Evolutionary conservation across 352 stramenopile genomes (phyloP), one percentile per base, ranked within the genome.

Genomic region (Pythium angustatum): DNA sequence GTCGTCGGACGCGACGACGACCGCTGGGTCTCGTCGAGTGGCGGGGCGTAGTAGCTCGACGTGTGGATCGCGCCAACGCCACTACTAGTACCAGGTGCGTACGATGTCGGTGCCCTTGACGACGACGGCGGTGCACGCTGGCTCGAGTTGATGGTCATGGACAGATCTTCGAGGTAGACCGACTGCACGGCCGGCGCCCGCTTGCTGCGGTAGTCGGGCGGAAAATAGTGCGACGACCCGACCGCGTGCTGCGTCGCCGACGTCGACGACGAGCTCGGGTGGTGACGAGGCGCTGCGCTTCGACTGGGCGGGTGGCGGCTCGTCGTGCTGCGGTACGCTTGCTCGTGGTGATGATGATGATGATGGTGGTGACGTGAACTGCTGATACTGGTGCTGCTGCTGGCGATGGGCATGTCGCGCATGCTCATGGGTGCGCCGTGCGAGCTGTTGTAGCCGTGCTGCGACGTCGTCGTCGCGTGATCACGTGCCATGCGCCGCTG

Each of bases 401-500:
- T 15, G 34, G 34, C 34, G 34, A 10, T 40, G 59, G 54, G n/a
- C 27, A 44, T 57, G 45, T 27, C 52, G 44, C 41, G 31, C 45
- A 34, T 63, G 57, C 22, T 55, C 53, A 44, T 71, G 45, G 62
- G 49, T 21, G 14, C 55, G 45, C 41, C 61, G 49, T 53, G 50
- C 58, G 24, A 40, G 49, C 66, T 66, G 52, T 69, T 55, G 55
- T 72, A 74, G 41, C 66, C 54, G 53, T 64, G 66, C 43, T 58
- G 58, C 3, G 70, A 72, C 19, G 60, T 66, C 30, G 58, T 38
- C n/a, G 58, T 65, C 0, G 69, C 64, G 21, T 71, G 58, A 6
- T 76, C 69, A 30, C 71, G 76, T 11, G 73, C 78, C 38, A 91
- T 73, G 3, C 78, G 76, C 12, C 70, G 76, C 66, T 89, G 78